Conservation (phyloP, 228 moss, liverwort and hornwort genomes). For the Sphagnum fallax region DNA sequence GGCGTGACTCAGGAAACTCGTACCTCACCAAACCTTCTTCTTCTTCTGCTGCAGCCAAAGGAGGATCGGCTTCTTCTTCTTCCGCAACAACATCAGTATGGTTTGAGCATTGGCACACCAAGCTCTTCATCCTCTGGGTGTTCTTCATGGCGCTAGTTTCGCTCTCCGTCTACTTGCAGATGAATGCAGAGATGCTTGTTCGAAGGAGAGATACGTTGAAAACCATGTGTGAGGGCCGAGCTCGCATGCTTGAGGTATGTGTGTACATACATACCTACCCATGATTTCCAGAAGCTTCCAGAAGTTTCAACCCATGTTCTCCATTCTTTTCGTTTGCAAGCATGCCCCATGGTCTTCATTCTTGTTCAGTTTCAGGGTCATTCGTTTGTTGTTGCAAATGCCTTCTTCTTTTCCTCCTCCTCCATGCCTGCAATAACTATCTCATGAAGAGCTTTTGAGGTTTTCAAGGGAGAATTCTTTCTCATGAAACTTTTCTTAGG, state of each 20-base stretch:
- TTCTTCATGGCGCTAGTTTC: constrained; percentile 23
- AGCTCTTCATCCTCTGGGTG: constrained; percentile 34
- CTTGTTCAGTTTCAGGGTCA: too few relatives aligned
- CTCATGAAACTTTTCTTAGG: too few relatives aligned
- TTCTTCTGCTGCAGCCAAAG: background rate
- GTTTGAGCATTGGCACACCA: constrained; percentile 35
- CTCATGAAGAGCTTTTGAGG: too few relatives aligned
- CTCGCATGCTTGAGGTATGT: constrained; percentile 63
- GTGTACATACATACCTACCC: too few relatives aligned
- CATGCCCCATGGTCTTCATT: too few relatives aligned
- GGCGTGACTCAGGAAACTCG: constrained; percentile 37
- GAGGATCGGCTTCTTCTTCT: background rate
- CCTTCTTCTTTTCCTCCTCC: too few relatives aligned
- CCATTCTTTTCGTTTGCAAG: too few relatives aligned
- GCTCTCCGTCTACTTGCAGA: constrained; percentile 23
- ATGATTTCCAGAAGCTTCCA: too few relatives aligned
- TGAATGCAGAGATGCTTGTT: constrained; percentile 27
- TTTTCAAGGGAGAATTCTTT: too few relatives aligned
- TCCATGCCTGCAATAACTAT: too few relatives aligned
- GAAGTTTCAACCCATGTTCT: too few relatives aligned
- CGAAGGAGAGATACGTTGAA: constrained; percentile 47
- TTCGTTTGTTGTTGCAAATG: too few relatives aligned
- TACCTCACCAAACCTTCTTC: background rate
- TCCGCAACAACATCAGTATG: background rate
- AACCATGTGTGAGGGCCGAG: constrained; percentile 61